A percentile compares a stretch with the other conserved stretches of the same genome.
Conservation (phyloP, 257 asterid species). For the Nicotiana tabacum region DNA sequence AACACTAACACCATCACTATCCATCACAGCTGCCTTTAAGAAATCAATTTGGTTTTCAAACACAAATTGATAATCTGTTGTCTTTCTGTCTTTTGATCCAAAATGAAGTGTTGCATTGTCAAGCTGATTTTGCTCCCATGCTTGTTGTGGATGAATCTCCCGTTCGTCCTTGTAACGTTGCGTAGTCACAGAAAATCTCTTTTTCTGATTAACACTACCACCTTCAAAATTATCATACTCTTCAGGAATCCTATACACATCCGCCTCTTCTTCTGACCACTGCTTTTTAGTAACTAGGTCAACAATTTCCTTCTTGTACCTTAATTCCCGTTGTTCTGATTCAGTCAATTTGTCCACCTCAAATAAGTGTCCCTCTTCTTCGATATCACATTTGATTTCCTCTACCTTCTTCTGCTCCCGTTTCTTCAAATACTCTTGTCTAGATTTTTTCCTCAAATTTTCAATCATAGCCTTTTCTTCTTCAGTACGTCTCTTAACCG, state of each 20-base stretch:
- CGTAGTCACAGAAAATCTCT: conserved; percentile 41
- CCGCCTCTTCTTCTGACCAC: background rate
- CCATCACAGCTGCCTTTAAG: conserved; percentile 66
- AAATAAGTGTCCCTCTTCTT: conserved; percentile 74
- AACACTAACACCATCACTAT: conserved; percentile 29
- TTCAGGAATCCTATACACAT: conserved; percentile 72
- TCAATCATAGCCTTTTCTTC: background rate
- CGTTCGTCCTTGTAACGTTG: conserved; percentile 27
- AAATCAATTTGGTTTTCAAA: conserved; percentile 89
- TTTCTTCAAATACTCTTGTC: conserved; percentile 86
- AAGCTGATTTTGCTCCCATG: conserved; percentile 93
- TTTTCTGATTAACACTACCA: conserved; percentile 36
- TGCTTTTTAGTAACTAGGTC: background rate
- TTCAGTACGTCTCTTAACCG: background rate
- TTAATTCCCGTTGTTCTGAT: conserved; percentile 29
- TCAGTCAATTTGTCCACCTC: conserved; percentile 67
- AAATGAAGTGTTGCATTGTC: conserved; percentile 72
- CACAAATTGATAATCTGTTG: conserved; percentile 55
- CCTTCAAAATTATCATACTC: conserved; percentile 43
- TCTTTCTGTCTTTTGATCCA: conserved; percentile 63
- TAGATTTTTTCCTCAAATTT: conserved; percentile 47
- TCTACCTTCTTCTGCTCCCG: conserved; percentile 85
- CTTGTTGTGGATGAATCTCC: conserved; percentile 44
- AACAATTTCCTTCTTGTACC: background rate
- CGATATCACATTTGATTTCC: conserved; percentile 81